Percentiles rank a stretch among this genome's conserved stretches.
Conservation (phyloP, 2,329 filamentous ascomycete genomes). For the Claviceps pazoutovae region DNA sequence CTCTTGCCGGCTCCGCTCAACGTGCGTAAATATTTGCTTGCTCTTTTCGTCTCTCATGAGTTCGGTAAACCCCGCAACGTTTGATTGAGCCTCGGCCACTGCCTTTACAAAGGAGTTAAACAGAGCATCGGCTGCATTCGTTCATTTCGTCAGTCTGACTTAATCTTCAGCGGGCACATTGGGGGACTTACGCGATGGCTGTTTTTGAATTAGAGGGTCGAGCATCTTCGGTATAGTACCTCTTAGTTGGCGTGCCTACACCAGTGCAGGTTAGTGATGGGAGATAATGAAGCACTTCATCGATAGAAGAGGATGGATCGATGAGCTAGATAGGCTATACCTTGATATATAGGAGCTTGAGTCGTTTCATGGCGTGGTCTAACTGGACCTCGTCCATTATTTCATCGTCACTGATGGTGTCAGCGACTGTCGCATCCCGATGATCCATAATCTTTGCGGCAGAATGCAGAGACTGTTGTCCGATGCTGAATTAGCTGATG, state of each 20-base stretch:
- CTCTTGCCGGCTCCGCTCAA: constrained; percentile 36
- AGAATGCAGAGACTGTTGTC: neutral
- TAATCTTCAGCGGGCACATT: neutral
- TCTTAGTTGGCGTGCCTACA: constrained; percentile 20
- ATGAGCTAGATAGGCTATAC: constrained; percentile 17
- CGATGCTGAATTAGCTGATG: neutral
- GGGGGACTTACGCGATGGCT: constrained; percentile 33
- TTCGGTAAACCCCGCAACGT: constrained; percentile 37
- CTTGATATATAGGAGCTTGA: constrained; percentile 42
- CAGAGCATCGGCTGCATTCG: constrained; percentile 32
- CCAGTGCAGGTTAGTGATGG: constrained; percentile 8
- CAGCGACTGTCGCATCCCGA: neutral
- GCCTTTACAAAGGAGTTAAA: constrained; percentile 34
- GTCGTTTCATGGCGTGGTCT: constrained; percentile 32
- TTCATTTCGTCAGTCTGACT: constrained; percentile 2
- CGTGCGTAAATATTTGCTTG: constrained; percentile 36
- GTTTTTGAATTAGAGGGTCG: constrained; percentile 35
- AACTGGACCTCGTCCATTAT: constrained; percentile 35
- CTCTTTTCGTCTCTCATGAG: constrained; percentile 32
- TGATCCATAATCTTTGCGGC: constrained; percentile 3
- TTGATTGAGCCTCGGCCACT: constrained; percentile 30
- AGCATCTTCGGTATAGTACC: constrained; percentile 25
- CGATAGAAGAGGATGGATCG: neutral
- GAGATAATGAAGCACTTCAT: neutral
- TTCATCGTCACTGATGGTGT: neutral